Evolutionary conservation across 768 basidiomycete genomes (phyloP).

Genomic region (Lentinula detonsa): DNA sequence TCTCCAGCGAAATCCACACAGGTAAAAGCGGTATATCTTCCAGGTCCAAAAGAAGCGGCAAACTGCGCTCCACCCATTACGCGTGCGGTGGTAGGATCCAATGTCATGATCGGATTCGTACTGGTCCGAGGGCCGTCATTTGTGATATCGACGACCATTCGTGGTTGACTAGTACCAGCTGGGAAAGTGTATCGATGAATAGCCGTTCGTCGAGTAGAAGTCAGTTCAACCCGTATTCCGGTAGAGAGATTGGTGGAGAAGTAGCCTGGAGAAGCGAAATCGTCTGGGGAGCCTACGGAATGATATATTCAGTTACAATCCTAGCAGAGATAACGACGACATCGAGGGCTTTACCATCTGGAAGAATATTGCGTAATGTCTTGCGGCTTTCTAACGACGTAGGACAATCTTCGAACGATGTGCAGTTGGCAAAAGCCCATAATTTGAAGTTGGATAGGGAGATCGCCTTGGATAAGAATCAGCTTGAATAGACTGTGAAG

Average conservation of each 20-base stretch:
- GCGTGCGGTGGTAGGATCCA: conserved; percentile 45
- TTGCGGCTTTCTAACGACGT: conserved; percentile 43
- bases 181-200: conserved; percentile 58
- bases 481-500: background rate
- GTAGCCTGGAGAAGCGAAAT: conserved; percentile 62
- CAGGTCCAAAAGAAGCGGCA: conserved; percentile 54
- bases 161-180: conserved; percentile 37
- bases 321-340: too few species aligned
- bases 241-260: conserved; percentile 61
- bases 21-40: conserved; percentile 51
- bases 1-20: conserved; percentile 58
- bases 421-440: conserved; percentile 46
- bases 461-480: conserved; percentile 26
- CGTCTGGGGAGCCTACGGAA: conserved; percentile 46
- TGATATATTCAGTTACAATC: too few species aligned
- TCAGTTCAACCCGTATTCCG: conserved; percentile 52
- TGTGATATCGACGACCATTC: conserved; percentile 55
- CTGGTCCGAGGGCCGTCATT: conserved; percentile 55
- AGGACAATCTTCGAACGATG: conserved; percentile 44
- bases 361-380: conserved; percentile 35
- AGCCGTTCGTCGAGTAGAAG: conserved; percentile 52
- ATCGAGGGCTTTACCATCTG: conserved; percentile 31
- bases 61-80: conserved; percentile 39
- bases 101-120: conserved; percentile 38
- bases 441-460: conserved; percentile 61